Evolutionary conservation across 495 filamentous ascomycete species (phyloP), one percentile per base, ranked within the genome.

Genomic region (Penicillium simplicissimum): DNA sequence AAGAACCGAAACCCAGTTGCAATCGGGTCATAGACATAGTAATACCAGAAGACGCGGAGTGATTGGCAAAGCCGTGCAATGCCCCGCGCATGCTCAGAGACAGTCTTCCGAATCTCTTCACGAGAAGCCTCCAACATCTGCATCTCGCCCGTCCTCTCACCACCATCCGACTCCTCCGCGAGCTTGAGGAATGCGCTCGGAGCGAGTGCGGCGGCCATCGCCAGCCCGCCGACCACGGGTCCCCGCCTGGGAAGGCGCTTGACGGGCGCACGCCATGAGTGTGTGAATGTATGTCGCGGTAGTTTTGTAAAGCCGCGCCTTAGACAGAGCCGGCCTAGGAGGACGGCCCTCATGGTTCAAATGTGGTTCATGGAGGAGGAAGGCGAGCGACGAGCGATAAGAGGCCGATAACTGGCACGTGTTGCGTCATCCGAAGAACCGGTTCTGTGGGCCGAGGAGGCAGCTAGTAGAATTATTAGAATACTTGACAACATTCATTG

Each of bases 1-100:
- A 96, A 67, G 60, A 98, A 96, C 17, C 96, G 81, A 35, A 93
- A 74, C 0, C 92, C 92, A 0, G 93, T 99, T 53, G 90, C 92
- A 28, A 97, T 76, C 5, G 96, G 94, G 71, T 99, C 96, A 49
- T 85, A 87, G 42, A 96, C 74, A 70, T 90, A 94, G 3, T 79
- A 61, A 63, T 93, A 90, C 37, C 92, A 64, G 49, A 87, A 85
- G 10, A 91, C 72, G 21, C 86, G 78, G 17, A 89, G 60, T 17
- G 78, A 76, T 61, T 85, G 81, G 43, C 81, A 71, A 21, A 86
- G 48, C 47, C 83, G 82, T 14, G 72, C 73, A 9, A 89, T 67
- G 0, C 86, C 85, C 33, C 75, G 78, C 49, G 88, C 79, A 64
- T 87, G 76, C 3, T 87, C 83, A 7, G 82, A 75, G 10, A 93